A percentile compares a stretch with the other conserved stretches of the same genome.
phyloP scores from a whole-genome alignment of 2,329 filamentous ascomycete genomes.

The Tolypocladium guangdongense region DNA sequence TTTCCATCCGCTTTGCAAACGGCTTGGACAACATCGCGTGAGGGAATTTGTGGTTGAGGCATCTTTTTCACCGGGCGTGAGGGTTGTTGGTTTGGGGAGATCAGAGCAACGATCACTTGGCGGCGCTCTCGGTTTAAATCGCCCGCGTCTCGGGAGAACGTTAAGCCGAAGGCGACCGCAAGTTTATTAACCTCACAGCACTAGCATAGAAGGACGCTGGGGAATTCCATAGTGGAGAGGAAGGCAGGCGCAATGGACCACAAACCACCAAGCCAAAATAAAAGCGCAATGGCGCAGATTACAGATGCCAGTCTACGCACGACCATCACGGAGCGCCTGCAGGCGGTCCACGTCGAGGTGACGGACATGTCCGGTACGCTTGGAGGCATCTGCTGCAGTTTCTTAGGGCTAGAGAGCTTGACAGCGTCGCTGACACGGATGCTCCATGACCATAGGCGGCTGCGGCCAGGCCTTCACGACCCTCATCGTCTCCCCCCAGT shows the following conservation, averaged over 20 bases:
- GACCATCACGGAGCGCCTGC: slow-evolving; percentile 58
- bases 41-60: not conserved
- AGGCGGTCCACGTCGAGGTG: slow-evolving; percentile 73
- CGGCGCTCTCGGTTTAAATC: too few relatives aligned
- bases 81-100: too few relatives aligned
- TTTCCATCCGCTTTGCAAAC: not conserved
- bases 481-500: slow-evolving; percentile 53
- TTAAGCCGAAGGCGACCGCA: too few relatives aligned
- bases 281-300: slow-evolving; percentile 36
- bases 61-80: not conserved
- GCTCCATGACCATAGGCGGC: slow-evolving; percentile 30
- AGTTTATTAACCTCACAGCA: too few relatives aligned
- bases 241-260: too few relatives aligned
- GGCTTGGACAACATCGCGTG: not conserved
- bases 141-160: too few relatives aligned
- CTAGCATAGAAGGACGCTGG: too few relatives aligned
- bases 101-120: too few relatives aligned
- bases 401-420: too few relatives aligned
- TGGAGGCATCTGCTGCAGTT: too few relatives aligned
- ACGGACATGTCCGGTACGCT: slow-evolving; percentile 79
- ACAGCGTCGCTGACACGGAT: not conserved
- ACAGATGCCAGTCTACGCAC: slow-evolving; percentile 61
- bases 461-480: slow-evolving; percentile 52
- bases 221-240: too few relatives aligned
- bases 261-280: too few relatives aligned